phyloP scores from a whole-genome alignment of 345 rosid species.

The Atalantia buxifolia region DNA sequence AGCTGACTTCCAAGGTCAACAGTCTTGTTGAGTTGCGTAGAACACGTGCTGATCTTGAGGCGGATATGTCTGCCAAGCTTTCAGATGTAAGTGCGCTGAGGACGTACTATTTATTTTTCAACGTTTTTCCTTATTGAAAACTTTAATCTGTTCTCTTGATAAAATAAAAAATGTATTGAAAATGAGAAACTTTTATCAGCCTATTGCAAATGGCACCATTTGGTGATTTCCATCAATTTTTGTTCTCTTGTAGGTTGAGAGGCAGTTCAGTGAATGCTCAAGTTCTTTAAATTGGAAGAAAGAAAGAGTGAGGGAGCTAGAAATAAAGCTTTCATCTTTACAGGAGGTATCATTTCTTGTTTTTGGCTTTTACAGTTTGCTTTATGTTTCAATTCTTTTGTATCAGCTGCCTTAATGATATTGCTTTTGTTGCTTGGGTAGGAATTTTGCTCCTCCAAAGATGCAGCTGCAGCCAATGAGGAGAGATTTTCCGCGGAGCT shows the following conservation, averaged over 20 bases:
- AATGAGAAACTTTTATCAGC: too few species aligned
- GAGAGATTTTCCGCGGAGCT: constrained; percentile 72
- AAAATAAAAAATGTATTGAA: too few species aligned
- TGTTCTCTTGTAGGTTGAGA: constrained; percentile 49
- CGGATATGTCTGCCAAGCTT: constrained; percentile 78
- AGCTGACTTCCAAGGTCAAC: constrained; percentile 71
- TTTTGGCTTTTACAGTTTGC: neutral
- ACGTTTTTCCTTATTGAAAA: neutral
- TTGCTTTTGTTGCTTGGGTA: constrained; percentile 28
- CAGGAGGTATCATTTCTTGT: constrained; percentile 55
- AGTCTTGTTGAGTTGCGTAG: constrained; percentile 59
- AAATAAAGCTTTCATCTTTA: constrained; percentile 41
- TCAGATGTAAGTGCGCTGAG: constrained; percentile 46
- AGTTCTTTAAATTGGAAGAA: constrained; percentile 68
- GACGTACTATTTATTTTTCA: neutral
- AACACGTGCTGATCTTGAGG: constrained; percentile 64
- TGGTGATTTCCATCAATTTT: neutral
- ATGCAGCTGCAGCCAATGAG: constrained; percentile 66
- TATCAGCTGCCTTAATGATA: constrained; percentile 13
- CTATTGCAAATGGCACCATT: too few species aligned
- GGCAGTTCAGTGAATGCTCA: constrained; percentile 53
- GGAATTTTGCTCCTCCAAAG: constrained; percentile 73
- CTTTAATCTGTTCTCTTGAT: neutral
- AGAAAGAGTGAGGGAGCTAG: constrained; percentile 77
- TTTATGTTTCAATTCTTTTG: constrained; percentile 13